Evolutionary conservation across 441 rosid genomes (phyloP).

Genomic region (Macaranga tanarius): DNA sequence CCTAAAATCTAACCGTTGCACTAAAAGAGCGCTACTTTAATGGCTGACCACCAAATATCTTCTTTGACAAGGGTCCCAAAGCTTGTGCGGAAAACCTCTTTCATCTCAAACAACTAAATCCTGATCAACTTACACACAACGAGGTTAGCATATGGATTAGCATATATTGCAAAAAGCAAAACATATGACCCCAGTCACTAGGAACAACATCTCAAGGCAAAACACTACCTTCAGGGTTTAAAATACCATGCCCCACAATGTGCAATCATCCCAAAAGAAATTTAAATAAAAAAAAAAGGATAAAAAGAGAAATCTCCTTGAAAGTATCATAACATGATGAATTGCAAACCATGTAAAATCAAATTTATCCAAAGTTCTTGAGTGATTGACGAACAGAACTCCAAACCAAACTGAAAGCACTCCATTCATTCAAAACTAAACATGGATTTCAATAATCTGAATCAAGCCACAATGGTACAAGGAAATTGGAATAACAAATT

Average conservation of each 20-base stretch:
- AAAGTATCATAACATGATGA: background rate
- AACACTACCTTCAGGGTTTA: background rate
- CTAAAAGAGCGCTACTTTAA: background rate
- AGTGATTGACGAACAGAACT: background rate
- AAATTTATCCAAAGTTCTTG: background rate
- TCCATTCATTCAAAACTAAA: background rate
- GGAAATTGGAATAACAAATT: background rate
- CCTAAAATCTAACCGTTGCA: background rate
- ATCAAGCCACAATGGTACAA: background rate
- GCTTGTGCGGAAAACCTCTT: constrained; percentile 26
- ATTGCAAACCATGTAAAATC: background rate
- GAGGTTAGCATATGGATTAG: constrained; percentile 28
- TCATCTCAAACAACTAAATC: constrained; percentile 33
- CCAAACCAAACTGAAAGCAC: background rate
- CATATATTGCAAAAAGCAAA: background rate
- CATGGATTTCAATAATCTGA: background rate
- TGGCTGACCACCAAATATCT: constrained; percentile 25
- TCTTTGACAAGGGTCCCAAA: constrained; percentile 31
- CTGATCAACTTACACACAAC: constrained; percentile 42
- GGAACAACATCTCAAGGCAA: background rate
- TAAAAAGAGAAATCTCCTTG: too few relatives aligned
- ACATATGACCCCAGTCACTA: background rate
- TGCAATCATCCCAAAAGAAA: background rate
- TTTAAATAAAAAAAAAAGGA: too few relatives aligned
- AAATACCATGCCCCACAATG: background rate